These are phyloP conservation scores for Phaeolepiota aurea DNA, from an alignment of 768 basidiomycete species.

Conservation along the genomic window DNA sequence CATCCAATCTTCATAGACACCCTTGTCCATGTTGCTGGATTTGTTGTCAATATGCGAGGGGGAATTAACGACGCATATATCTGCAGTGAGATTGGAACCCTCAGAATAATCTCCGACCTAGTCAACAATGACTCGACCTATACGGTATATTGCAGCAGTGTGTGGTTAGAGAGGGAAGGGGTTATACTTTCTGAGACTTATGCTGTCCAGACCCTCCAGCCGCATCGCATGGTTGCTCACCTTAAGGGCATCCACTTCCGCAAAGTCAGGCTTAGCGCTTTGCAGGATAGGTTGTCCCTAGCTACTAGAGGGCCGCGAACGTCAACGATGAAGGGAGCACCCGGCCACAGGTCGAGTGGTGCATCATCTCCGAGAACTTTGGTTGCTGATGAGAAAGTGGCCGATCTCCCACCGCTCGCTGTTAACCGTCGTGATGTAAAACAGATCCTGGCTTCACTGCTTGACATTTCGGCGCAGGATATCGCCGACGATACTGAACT, in stretches of 20 bases:
- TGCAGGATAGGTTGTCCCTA: slow-evolving; percentile 33
- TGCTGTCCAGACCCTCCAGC: slow-evolving; percentile 31
- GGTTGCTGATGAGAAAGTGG: slow-evolving; percentile 22
- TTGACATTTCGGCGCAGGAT: background rate
- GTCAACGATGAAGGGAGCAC: background rate
- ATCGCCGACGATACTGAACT: background rate
- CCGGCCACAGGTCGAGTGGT: slow-evolving; percentile 7
- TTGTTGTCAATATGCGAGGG: slow-evolving; percentile 54
- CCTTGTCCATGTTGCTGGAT: slow-evolving; percentile 62
- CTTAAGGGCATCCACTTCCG: slow-evolving; percentile 54
- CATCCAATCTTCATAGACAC: slow-evolving; percentile 61
- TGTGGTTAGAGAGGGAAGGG: slow-evolving; percentile 32
- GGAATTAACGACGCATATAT: slow-evolving; percentile 48
- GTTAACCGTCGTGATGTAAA: background rate
- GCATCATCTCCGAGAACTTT: slow-evolving; percentile 30
- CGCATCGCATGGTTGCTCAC: slow-evolving; percentile 40
- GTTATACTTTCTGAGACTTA: slow-evolving; percentile 44
- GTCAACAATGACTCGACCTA: slow-evolving; percentile 34
- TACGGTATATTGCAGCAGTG: slow-evolving; percentile 42
- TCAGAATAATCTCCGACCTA: slow-evolving; percentile 35
- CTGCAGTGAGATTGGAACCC: slow-evolving; percentile 44
- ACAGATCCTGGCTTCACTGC: background rate
- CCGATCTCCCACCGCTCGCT: background rate
- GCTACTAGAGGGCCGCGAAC: slow-evolving; percentile 4
- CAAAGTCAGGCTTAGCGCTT: slow-evolving; percentile 38